phyloP scores from a whole-genome alignment of 495 filamentous ascomycete species.

The Neurospora sp. region DNA sequence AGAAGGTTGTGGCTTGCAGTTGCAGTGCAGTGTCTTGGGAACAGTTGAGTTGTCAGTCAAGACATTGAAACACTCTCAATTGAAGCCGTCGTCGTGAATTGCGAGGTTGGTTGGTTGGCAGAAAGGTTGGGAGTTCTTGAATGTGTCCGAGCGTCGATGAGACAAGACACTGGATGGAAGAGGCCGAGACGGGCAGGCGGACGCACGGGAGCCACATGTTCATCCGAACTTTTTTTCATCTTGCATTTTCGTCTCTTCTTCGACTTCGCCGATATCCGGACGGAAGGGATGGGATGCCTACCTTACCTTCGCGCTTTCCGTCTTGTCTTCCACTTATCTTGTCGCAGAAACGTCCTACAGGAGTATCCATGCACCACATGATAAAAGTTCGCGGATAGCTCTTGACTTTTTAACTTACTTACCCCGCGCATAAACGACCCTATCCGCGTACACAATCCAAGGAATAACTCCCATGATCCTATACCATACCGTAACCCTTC shows the following conservation, averaged over 20 bases:
- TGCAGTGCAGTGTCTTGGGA: neutral
- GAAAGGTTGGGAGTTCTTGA: neutral
- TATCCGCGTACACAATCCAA: neutral
- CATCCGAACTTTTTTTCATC: neutral
- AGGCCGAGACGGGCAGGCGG: neutral
- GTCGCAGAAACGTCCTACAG: neutral
- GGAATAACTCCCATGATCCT: neutral
- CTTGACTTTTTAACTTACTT: neutral
- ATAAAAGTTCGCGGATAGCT: neutral
- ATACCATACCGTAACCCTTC: neutral
- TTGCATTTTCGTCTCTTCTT: neutral
- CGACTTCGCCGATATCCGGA: neutral
- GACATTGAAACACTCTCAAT: neutral
- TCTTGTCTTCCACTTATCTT: neutral
- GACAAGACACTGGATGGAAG: neutral
- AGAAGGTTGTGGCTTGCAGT: neutral
- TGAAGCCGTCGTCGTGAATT: neutral
- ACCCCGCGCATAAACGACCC: neutral
- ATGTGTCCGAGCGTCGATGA: neutral
- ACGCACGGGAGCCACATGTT: neutral
- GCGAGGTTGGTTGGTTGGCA: neutral
- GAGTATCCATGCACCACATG: neutral
- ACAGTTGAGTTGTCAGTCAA: neutral
- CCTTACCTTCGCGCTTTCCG: neutral
- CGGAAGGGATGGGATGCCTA: neutral